phyloP scores from a whole-genome alignment of 345 rosid species.

The Lumnitzera littorea region DNA sequence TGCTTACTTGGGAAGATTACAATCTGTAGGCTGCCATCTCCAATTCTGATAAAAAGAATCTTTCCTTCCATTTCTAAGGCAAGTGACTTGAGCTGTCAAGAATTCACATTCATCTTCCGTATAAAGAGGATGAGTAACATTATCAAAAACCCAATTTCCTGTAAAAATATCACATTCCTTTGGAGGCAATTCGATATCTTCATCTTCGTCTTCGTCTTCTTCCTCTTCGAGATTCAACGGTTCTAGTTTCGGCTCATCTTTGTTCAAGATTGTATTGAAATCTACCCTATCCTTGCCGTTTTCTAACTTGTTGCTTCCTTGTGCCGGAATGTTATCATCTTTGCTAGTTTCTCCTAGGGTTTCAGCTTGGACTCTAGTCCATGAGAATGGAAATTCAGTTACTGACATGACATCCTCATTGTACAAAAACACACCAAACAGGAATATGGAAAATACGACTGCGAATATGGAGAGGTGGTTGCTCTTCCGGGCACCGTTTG shows the following conservation, averaged over 20 bases:
- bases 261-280: no score
- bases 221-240: neutral
- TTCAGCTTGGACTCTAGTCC: slow-evolving; percentile 29
- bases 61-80: slow-evolving; percentile 84
- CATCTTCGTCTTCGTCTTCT: slow-evolving; percentile 18
- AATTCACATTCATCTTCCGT: slow-evolving; percentile 79
- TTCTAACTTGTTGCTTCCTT: slow-evolving; percentile 20
- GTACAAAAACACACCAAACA: slow-evolving; percentile 66
- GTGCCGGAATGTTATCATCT: slow-evolving; percentile 16
- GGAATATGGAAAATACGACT: slow-evolving; percentile 37
- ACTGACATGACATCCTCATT: slow-evolving; percentile 62
- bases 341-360: slow-evolving; percentile 23
- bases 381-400: slow-evolving; percentile 69
- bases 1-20: slow-evolving; percentile 70
- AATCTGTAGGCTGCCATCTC: slow-evolving; percentile 94
- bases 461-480: slow-evolving; percentile 55
- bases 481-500: slow-evolving; percentile 25
- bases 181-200: slow-evolving; percentile 65
- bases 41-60: slow-evolving; percentile 80
- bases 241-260: neutral
- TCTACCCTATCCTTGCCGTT: no score
- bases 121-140: slow-evolving; percentile 58
- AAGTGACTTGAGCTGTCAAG: slow-evolving; percentile 77
- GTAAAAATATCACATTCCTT: slow-evolving; percentile 77
- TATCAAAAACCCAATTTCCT: slow-evolving; percentile 77